phyloP scores from a whole-genome alignment of 805 yeast genomes.

The Lachancea dasiensis region DNA sequence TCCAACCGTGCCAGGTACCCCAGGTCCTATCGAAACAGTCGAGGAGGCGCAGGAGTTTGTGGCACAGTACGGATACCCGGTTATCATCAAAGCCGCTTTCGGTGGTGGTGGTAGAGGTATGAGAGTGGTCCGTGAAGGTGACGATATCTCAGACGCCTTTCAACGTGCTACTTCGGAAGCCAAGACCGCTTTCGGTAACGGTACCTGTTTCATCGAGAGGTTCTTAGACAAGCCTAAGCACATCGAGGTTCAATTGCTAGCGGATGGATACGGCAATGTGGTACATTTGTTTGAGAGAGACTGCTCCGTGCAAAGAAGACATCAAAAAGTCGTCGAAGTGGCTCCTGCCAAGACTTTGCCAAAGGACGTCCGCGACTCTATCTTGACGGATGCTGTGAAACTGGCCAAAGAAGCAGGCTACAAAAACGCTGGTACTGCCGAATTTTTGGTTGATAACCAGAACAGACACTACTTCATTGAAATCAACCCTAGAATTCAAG shows the following conservation, averaged over 20 bases:
- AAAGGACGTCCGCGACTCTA: constrained; percentile 77
- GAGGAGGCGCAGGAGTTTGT: constrained; percentile 80
- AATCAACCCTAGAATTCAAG: constrained; percentile 97
- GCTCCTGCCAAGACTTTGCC: constrained; percentile 96
- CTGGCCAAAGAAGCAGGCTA: constrained; percentile 85
- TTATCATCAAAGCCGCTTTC: constrained; percentile 95
- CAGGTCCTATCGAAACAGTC: constrained; percentile 84
- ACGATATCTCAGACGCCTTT: constrained; percentile 86
- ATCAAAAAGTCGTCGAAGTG: constrained; percentile 96
- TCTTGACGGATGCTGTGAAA: constrained; percentile 89
- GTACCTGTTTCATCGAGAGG: constrained; percentile 96
- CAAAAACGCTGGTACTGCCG: constrained; percentile 98
- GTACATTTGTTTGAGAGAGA: constrained; percentile 95
- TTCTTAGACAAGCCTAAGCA: constrained; percentile 94
- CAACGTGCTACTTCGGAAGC: constrained; percentile 93
- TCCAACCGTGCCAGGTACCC: constrained; percentile 96
- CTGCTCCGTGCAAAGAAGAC: constrained; percentile 99
- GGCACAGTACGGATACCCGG: constrained; percentile 83
- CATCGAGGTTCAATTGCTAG: constrained; percentile 93
- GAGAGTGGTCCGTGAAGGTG: constrained; percentile 98
- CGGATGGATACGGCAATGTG: constrained; percentile 90
- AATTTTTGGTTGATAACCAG: constrained; percentile 87
- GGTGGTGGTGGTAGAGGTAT: constrained; percentile 99
- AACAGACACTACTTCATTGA: constrained; percentile 96
- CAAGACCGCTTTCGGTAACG: constrained; percentile 92